Percentiles rank a stretch among this genome's conserved stretches.
Conservation (phyloP, 129 eudicot species). For the Logfia minima region DNA sequence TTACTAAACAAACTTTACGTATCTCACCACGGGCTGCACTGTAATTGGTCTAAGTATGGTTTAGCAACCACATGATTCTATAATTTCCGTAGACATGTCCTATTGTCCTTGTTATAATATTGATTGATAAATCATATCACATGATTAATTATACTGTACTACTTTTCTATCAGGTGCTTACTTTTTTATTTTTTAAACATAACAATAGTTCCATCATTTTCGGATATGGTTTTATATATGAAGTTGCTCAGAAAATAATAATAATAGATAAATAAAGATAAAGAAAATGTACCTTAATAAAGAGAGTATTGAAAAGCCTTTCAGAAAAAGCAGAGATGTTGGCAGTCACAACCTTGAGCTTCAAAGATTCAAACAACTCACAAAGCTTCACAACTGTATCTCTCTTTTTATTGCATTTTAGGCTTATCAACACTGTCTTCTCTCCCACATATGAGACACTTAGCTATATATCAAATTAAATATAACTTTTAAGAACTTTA, state of each 20-base stretch:
- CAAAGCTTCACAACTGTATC: constrained; percentile 76
- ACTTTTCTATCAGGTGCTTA: no score
- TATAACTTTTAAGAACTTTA: neutral
- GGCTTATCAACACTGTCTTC: constrained; percentile 59
- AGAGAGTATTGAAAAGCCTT: constrained; percentile 63
- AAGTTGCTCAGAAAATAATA: no score
- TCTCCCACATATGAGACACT: constrained; percentile 58
- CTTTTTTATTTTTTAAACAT: no score
- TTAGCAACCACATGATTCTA: no score
- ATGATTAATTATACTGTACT: neutral
- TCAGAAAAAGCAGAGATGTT: constrained; percentile 57
- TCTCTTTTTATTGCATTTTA: constrained; percentile 56
- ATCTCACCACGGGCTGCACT: no score
- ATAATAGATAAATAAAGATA: no score
- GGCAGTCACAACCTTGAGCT: constrained; percentile 66
- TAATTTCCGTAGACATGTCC: no score
- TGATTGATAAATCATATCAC: neutral
- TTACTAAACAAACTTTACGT: no score
- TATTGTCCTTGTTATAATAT: no score
- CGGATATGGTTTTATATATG: no score
- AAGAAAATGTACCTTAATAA: constrained; percentile 51
- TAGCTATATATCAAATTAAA: constrained; percentile 39
- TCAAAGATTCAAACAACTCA: constrained; percentile 71
- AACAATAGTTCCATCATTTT: neutral
- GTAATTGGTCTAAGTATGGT: no score